Evolutionary conservation across 2,329 filamentous ascomycete genomes (phyloP).

Genomic region (Monosporascus cannonballus): DNA sequence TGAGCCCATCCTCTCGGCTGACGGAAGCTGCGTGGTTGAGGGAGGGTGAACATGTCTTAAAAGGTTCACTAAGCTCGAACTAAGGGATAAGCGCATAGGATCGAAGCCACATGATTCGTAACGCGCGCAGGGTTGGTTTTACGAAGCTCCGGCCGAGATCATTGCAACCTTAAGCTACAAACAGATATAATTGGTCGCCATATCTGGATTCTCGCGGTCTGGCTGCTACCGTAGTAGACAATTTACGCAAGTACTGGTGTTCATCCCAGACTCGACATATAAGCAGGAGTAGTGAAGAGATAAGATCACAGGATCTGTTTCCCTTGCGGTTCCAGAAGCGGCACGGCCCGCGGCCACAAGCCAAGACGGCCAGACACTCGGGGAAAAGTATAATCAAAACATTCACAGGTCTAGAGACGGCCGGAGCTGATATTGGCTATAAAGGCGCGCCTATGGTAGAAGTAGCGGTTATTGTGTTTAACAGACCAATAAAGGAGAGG

Average conservation of each 20-base stretch:
- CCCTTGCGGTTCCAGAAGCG: not conserved
- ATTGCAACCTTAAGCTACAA: not conserved
- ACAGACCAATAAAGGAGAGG: not conserved
- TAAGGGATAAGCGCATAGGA: conserved; percentile 21
- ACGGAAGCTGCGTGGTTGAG: not conserved
- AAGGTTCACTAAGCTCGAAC: conserved; percentile 9
- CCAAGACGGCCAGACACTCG: not conserved
- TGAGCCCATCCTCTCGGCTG: not conserved
- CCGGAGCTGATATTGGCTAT: not conserved
- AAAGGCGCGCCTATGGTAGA: not conserved
- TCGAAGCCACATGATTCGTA: conserved; percentile 25
- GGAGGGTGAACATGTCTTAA: conserved; percentile 4
- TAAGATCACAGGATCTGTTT: not conserved
- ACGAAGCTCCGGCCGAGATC: conserved; percentile 9
- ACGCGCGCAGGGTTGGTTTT: conserved; percentile 16
- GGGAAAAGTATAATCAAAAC: not conserved
- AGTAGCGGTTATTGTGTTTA: not conserved
- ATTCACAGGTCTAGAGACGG: not conserved
- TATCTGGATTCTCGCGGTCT: no score
- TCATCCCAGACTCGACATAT: not conserved
- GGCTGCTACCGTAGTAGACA: no score
- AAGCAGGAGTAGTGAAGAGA: not conserved
- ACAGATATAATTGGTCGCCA: conserved; percentile 8
- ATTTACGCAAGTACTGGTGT: no score
- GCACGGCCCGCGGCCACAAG: not conserved